Evolutionary conservation across 2,329 filamentous ascomycete genomes (phyloP).

Genomic region (Stagonosporopsis cucurbitacearum): DNA sequence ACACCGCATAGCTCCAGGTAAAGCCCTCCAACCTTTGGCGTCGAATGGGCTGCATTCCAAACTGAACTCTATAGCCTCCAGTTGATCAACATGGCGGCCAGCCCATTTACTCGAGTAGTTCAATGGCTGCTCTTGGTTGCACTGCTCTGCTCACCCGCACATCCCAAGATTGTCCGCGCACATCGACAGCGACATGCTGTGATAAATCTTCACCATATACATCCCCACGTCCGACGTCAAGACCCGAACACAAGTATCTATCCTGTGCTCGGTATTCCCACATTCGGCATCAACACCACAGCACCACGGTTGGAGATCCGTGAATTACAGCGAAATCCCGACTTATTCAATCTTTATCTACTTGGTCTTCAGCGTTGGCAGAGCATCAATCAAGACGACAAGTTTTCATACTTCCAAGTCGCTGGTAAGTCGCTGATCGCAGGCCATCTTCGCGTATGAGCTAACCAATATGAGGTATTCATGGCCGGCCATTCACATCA

Average conservation of each 20-base stretch:
- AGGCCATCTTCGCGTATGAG: not conserved
- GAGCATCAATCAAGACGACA: constrained; percentile 65
- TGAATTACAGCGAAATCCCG: constrained; percentile 65
- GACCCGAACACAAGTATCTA: constrained; percentile 8
- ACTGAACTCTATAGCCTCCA: not conserved
- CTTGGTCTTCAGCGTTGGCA: constrained; percentile 76
- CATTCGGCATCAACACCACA: constrained; percentile 28
- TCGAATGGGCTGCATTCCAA: not conserved
- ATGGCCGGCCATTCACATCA: constrained; percentile 70
- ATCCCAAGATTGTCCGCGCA: constrained; percentile 2
- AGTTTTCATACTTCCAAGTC: constrained; percentile 78
- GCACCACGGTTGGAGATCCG: constrained; percentile 69
- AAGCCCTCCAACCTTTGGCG: not conserved
- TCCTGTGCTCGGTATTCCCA: constrained; percentile 31
- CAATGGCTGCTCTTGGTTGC: constrained; percentile 6
- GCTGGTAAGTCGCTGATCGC: constrained; percentile 61
- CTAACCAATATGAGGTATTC: constrained; percentile 65
- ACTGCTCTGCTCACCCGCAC: not conserved
- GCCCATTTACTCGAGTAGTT: not conserved
- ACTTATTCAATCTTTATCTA: constrained; percentile 77
- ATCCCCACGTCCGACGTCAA: constrained; percentile 3
- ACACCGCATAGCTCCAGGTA: constrained; percentile 6
- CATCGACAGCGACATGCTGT: constrained; percentile 8
- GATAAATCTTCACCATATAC: not conserved
- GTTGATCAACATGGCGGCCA: not conserved